Evolutionary conservation across 208 protist species (phyloP), one percentile per base, ranked within the genome.

Genomic region (Leishmania turanica): DNA sequence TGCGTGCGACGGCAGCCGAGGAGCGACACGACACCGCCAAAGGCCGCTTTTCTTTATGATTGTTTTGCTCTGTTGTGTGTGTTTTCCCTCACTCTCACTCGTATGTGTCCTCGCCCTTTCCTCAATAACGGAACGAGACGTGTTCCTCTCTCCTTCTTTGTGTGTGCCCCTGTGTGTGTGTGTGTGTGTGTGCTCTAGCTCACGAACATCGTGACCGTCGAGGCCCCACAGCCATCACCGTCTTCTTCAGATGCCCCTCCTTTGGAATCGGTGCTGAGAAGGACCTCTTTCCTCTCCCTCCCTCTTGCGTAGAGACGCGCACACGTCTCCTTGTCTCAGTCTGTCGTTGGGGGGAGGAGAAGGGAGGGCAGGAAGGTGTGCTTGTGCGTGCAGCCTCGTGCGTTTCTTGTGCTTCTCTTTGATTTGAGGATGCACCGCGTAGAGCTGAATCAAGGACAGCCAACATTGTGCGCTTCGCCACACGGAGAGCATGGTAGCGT

Each of bases 101-200:
- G 51, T 84, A 54, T 77, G 70, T 75, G 27, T 70, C 51, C 75
- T 77, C 65, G 21, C 47, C 66, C 9, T 82, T 58, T 47, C 53
- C 56, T 78, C 54, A 72, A 72, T 72, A 72, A 72, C 68, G 68
- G 68, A 53, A 47, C 42, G 68, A 72, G 42, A 72, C 68, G 7
- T n/a, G 37, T 37, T 53, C 31, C 65, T 66, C 60, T 42, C n/a
- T 47, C 68, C 9, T 24, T 51, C 40, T 68, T n/a, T 68, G 34
- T 68, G 31, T 68, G 27, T 68, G 62, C 40, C 31, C 13, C 11
- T 65, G 9, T 65, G 9, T 65, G n/a, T 34, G 0, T 65, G 60
- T 65, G 60, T 34, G 60, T 27, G 56, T 60, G 56, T 62, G 56
- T 62, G 56, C 24, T 62, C 56, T n/a, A 24, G 56, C 56, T n/a